These are phyloP conservation scores for Cladosporium cucumerinum DNA, from an alignment of 2,329 filamentous ascomycete genomes.

Conservation along the genomic window DNA sequence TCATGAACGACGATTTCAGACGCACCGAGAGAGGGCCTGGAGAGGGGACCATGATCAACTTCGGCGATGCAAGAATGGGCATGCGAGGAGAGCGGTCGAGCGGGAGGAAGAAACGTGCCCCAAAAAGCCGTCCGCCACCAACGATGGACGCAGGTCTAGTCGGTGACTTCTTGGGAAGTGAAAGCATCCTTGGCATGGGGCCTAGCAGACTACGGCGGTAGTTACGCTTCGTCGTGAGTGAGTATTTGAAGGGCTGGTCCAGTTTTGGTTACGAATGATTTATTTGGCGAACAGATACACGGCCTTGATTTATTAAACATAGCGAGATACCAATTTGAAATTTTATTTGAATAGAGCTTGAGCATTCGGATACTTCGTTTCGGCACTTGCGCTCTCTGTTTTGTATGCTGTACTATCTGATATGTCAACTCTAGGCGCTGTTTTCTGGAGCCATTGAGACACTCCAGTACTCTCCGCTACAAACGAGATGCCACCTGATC, in stretches of 20 bases:
- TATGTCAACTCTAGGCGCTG: neutral
- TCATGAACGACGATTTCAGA: constrained; percentile 60
- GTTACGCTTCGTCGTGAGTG: neutral
- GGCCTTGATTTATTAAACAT: neutral
- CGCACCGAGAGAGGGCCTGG: constrained; percentile 24
- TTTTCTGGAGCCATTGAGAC: neutral
- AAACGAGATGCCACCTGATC: neutral
- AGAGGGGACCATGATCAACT: constrained; percentile 33
- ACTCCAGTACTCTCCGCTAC: neutral
- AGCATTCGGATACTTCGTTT: no score
- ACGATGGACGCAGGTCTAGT: constrained; percentile 27
- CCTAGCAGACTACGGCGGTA: constrained; percentile 9
- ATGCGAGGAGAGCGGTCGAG: constrained; percentile 32
- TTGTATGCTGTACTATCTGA: neutral
- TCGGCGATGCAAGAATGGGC: constrained; percentile 32
- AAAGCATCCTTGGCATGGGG: constrained; percentile 32
- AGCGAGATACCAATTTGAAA: constrained; percentile 16
- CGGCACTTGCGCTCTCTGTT: no score
- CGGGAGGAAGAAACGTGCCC: constrained; percentile 25
- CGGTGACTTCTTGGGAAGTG: constrained; percentile 35
- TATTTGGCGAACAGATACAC: neutral
- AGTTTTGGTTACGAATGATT: neutral
- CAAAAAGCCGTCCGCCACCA: constrained; percentile 12
- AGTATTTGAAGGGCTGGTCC: neutral
- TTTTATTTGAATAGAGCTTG: neutral